phyloP scores from a whole-genome alignment of 257 asterid species.

The Solanum paucissectum region DNA sequence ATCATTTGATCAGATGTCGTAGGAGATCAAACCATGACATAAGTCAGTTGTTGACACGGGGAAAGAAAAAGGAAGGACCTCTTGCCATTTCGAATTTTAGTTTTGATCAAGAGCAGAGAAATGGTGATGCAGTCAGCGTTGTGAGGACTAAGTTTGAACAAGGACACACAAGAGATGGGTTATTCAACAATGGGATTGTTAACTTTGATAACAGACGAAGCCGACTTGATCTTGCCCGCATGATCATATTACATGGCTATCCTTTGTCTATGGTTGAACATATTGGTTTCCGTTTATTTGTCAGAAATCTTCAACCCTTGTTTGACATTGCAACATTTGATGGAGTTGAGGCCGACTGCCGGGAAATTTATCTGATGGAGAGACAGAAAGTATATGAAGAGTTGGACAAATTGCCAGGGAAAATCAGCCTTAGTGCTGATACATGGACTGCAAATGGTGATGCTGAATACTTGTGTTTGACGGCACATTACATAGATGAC shows the following conservation, averaged over 20 bases:
- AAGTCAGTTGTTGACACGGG: conserved; percentile 46
- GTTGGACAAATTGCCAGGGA: conserved; percentile 73
- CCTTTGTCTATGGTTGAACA: conserved; percentile 83
- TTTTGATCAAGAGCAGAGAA: conserved; percentile 29
- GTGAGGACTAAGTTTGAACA: conserved; percentile 36
- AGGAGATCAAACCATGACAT: conserved; percentile 62
- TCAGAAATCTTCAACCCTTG: conserved; percentile 79
- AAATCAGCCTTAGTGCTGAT: conserved; percentile 73
- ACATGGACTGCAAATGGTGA: conserved; percentile 54
- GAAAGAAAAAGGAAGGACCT: conserved; percentile 57
- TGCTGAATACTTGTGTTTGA: conserved; percentile 56
- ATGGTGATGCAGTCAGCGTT: conserved; percentile 43
- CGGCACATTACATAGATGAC: conserved; percentile 73
- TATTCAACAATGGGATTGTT: conserved; percentile 19
- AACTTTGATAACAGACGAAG: conserved; percentile 57
- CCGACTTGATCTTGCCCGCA: conserved; percentile 73
- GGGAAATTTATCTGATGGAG: conserved; percentile 62
- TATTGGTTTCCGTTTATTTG: conserved; percentile 69
- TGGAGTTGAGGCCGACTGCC: conserved; percentile 64
- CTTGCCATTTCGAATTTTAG: conserved; percentile 32
- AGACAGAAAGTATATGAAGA: conserved; percentile 67
- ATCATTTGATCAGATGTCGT: conserved; percentile 83
- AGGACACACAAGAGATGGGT: conserved; percentile 26
- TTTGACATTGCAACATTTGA: conserved; percentile 52
- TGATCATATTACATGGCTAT: conserved; percentile 87